A percentile compares a stretch with the other conserved stretches of the same genome.
Conservation (phyloP, 2,329 filamentous ascomycete species). For the Fusarium gaditjirri region DNA sequence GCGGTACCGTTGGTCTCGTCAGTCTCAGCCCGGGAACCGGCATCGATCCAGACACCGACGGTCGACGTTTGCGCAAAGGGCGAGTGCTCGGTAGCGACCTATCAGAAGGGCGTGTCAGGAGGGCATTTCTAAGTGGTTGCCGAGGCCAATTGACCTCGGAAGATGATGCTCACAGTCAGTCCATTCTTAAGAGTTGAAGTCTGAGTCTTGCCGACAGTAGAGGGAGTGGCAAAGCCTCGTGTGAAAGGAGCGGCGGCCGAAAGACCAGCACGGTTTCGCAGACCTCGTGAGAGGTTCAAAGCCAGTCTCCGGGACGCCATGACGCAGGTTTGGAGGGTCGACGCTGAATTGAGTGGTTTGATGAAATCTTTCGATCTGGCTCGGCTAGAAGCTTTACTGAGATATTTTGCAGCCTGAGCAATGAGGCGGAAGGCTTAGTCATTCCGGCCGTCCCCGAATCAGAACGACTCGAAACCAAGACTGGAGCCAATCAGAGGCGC, state of each 20-base stretch:
- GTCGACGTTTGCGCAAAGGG: conserved; percentile 98
- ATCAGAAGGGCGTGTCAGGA: conserved; percentile 44
- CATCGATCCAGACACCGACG: conserved; percentile 99
- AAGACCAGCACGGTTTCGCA: conserved; percentile 88
- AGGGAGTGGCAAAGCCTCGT: conserved; percentile 90
- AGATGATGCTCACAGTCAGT: conserved; percentile 77
- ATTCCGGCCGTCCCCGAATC: conserved; percentile 57
- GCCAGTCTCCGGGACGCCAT: conserved; percentile 99
- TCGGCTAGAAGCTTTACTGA: conserved; percentile 59
- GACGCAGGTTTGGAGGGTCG: conserved; percentile 63
- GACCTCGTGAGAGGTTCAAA: conserved; percentile 89
- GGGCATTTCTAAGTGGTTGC: conserved; percentile 18
- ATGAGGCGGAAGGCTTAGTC: conserved; percentile 52
- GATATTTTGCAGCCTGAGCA: conserved; percentile 57
- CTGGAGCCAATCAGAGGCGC: conserved; percentile 49
- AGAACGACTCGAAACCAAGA: conserved; percentile 30
- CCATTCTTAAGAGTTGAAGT: conserved; percentile 97
- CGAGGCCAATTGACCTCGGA: conserved; percentile 53
- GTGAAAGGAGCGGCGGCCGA: conserved; percentile 80
- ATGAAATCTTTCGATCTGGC: conserved; percentile 60
- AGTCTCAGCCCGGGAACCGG: conserved; percentile 97
- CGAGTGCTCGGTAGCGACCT: conserved; percentile 98
- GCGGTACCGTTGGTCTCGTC: conserved; percentile 98
- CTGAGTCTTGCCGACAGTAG: conserved; percentile 85
- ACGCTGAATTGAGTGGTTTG: conserved; percentile 66